phyloP scores from a whole-genome alignment of 2,329 filamentous ascomycete genomes.

The Aaosphaeria pasadenensis region DNA sequence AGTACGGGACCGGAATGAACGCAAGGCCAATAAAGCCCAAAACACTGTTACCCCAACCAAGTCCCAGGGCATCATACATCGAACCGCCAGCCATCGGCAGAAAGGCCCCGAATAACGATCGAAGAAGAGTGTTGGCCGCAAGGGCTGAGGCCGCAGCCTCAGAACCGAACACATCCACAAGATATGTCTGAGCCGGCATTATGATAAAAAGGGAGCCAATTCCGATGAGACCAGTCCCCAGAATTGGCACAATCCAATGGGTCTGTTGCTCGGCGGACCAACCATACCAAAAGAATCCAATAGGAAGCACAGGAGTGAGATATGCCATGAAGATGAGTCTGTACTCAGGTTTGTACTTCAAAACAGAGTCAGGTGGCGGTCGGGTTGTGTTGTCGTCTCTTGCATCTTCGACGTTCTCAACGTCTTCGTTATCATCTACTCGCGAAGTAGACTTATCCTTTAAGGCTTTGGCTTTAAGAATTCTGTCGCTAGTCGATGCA shows the following conservation, averaged over 20 bases:
- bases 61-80: slow-evolving; percentile 18
- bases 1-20: slow-evolving; percentile 66
- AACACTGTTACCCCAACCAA: slow-evolving; percentile 39
- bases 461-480: not conserved
- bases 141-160: slow-evolving; percentile 30
- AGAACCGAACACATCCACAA: slow-evolving; percentile 32
- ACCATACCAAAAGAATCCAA: slow-evolving; percentile 47
- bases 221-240: slow-evolving; percentile 13
- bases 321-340: slow-evolving; percentile 8
- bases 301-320: slow-evolving; percentile 14
- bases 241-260: slow-evolving; percentile 52
- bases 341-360: slow-evolving; percentile 17
- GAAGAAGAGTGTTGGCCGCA: slow-evolving; percentile 24
- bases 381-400: not conserved
- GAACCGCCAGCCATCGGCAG: slow-evolving; percentile 15
- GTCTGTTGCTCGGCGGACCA: slow-evolving; percentile 51
- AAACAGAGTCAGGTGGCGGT: not conserved
- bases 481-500: slow-evolving; percentile 5
- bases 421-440: not conserved
- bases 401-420: not conserved
- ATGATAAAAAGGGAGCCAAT: slow-evolving; percentile 11
- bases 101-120: slow-evolving; percentile 15
- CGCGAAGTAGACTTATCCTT: not conserved
- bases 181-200: slow-evolving; percentile 28
- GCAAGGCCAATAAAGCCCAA: slow-evolving; percentile 67